Evolutionary conservation across 805 yeast species (phyloP), one percentile per base, ranked within the genome.

Genomic region (Schizosaccharomyces lindneri): DNA sequence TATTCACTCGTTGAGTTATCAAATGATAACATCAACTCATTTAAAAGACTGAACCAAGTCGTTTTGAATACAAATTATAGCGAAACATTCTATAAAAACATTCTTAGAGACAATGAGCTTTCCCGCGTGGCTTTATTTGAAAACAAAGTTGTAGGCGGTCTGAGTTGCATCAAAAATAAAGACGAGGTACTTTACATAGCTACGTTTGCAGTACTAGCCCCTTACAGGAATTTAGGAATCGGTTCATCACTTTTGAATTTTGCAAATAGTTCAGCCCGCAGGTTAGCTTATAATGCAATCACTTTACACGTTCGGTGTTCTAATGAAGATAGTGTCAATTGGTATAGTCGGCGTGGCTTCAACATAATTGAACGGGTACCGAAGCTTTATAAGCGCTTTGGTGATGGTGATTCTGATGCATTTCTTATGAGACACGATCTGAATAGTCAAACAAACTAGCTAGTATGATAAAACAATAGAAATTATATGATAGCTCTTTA

Each of bases 131-230:
- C 83, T 0, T 85, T 75, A 71, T 84, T 76, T 70, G 78, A 83
- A 60, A 95, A 84, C 67, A 78, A 85, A 5, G 87, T 95, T 6
- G 90, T 87, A 3, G 95, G 93, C 17, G 83, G 81, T 3, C 73
- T 87, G 60, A 81, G 82, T 64, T 83, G 84, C 62, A 5, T 24
- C n/a, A 17, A 19, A 24, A 76, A 65, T 15, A 48, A 62, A 9
- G 62, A 74, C 79, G 24, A 66, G 73, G 15, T 60, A 15, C 75
- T 84, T 0, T 83, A 84, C 68, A 76, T 85, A 41, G 85, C 84
- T 69, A 75, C 82, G 0, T 68, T 85, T 39, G 87, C 83, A 0
- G 90, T 87, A 5, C 71, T 87, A 63, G 74, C 78, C 57, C 76
- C 81, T 1, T 87, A 87, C 71, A 73, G 83, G 64, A 70, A 75